These are phyloP conservation scores for Dactylorhiza incarnata DNA, from an alignment of 106 monocot species.

Conservation along the genomic window DNA sequence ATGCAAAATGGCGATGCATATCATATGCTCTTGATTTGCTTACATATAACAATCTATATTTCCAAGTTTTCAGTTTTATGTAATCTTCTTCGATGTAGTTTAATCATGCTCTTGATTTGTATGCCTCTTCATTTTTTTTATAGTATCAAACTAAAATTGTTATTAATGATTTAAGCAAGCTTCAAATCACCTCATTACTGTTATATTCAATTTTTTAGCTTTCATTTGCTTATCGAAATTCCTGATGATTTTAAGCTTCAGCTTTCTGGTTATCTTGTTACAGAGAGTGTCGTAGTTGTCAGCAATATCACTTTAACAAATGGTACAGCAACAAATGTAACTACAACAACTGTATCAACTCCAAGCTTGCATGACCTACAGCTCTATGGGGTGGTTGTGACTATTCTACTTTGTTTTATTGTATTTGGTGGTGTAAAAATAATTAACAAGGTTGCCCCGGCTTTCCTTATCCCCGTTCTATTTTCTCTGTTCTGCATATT, in stretches of 20 bases:
- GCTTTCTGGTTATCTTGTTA: slow-evolving; percentile 16
- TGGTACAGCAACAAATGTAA: slow-evolving; percentile 38
- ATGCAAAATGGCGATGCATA: neutral
- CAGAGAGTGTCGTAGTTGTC: slow-evolving; percentile 71
- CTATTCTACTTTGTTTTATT: slow-evolving; percentile 88
- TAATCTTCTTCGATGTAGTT: neutral
- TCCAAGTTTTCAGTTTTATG: neutral
- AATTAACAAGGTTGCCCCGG: slow-evolving; percentile 91
- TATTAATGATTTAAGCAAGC: neutral
- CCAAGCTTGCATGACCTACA: slow-evolving; percentile 90
- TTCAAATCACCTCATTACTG: neutral
- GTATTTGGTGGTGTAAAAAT: slow-evolving; percentile 99
- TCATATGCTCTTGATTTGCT: neutral
- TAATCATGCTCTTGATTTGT: neutral
- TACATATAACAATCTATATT: neutral
- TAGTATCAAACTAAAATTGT: neutral
- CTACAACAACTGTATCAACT: slow-evolving; percentile 43
- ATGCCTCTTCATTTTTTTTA: neutral
- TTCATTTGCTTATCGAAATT: neutral
- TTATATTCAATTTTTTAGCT: neutral
- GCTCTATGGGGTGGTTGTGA: slow-evolving; percentile 81
- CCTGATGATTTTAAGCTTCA: neutral
- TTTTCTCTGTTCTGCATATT: slow-evolving; percentile 96
- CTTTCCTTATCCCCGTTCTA: slow-evolving; percentile 79
- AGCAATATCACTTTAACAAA: slow-evolving; percentile 51